Percentiles rank a stretch among this genome's conserved stretches.
These are phyloP conservation scores for Trichoderma sp. DNA, from an alignment of 2,329 filamentous ascomycete genomes.

Conservation along the genomic window DNA sequence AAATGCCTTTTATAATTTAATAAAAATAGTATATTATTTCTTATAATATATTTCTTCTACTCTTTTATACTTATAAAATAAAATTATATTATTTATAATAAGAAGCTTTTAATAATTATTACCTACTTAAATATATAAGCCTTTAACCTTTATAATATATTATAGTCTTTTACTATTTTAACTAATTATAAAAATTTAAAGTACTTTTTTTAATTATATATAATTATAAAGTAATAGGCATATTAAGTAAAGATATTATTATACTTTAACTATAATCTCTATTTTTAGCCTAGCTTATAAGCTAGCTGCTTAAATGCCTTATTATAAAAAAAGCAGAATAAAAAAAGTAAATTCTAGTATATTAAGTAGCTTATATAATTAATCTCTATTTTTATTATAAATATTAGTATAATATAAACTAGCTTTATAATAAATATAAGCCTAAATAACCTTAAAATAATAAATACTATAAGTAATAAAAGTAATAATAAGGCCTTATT, in stretches of 20 bases:
- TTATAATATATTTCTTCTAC: background rate
- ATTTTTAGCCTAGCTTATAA: background rate
- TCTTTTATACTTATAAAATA: background rate
- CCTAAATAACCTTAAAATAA: background rate
- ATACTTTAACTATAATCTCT: background rate
- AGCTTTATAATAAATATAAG: background rate
- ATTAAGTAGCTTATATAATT: background rate
- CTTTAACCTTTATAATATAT: background rate
- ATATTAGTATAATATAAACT: background rate
- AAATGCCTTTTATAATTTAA: background rate
- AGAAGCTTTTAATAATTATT: background rate
- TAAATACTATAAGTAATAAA: background rate
- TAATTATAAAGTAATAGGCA: background rate
- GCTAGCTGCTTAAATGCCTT: no score
- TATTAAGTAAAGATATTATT: background rate
- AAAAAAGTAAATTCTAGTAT: no score
- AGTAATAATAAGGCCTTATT: background rate
- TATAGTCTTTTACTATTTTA: background rate
- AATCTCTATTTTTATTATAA: background rate
- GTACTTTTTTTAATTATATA: background rate
- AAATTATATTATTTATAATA: conserved; percentile 18
- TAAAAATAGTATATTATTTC: background rate
- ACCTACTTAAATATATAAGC: background rate
- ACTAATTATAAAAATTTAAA: conserved; percentile 5
- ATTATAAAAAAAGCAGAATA: no score